Evolutionary conservation across 495 filamentous ascomycete genomes (phyloP).

Genomic region (Xylaria castorea): DNA sequence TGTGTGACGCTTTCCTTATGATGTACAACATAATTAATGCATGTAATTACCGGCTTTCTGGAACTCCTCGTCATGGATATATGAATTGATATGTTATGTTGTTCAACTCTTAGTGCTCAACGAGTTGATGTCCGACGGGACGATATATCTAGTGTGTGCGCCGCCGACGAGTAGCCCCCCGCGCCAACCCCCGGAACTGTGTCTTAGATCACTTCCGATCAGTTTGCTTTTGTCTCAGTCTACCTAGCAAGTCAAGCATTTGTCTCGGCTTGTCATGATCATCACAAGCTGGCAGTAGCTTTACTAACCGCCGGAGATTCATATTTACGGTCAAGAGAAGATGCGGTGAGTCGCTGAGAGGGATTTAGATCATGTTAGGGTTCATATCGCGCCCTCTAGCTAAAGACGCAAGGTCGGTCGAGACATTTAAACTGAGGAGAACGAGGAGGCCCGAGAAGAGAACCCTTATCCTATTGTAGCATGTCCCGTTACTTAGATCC

Average conservation of each 20-base stretch:
- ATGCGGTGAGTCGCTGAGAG: conserved; percentile 7
- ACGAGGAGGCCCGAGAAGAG: conserved; percentile 22
- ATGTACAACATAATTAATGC: conserved; percentile 2
- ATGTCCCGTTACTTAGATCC: background rate
- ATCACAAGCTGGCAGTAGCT: background rate
- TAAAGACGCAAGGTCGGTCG: background rate
- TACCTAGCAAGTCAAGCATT: background rate
- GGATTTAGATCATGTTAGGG: background rate
- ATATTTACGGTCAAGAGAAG: background rate
- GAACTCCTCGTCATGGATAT: background rate
- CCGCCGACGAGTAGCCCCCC: conserved; percentile 2
- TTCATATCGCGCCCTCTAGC: background rate
- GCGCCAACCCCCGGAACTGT: conserved; percentile 4
- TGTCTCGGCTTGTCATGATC: conserved; percentile 11
- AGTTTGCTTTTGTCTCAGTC: conserved; percentile 25
- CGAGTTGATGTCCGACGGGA: background rate
- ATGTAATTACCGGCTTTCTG: conserved; percentile 23
- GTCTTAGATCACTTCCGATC: conserved; percentile 6
- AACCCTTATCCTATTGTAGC: conserved; percentile 37
- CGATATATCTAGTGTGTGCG: background rate
- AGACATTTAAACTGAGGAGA: conserved; percentile 8
- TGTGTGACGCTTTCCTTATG: background rate
- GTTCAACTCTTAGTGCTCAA: background rate
- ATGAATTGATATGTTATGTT: background rate
- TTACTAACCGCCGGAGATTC: background rate